Conservation (phyloP, 179 eudicot species). For the Patellifolia procumbens region DNA sequence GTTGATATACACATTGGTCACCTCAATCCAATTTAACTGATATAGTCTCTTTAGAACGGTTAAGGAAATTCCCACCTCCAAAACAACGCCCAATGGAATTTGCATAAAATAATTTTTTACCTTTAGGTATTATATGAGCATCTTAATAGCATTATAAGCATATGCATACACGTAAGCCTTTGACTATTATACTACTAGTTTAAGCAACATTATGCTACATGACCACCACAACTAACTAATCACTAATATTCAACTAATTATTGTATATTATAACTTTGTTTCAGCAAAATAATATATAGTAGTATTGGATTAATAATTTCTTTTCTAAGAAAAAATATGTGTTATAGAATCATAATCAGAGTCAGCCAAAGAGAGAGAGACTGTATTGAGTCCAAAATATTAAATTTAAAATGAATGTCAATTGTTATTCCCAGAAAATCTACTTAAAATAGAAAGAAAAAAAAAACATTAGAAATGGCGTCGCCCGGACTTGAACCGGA, state of each 20-base stretch:
- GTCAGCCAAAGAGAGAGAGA: not conserved
- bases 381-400: not conserved
- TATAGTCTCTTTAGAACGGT: too few relatives aligned
- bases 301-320: not conserved
- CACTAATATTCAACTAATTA: not conserved
- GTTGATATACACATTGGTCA: too few relatives aligned
- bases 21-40: too few relatives aligned
- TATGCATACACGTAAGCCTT: not conserved
- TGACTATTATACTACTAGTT: not conserved
- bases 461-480: not conserved
- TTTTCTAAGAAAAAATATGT: not conserved
- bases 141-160: not conserved
- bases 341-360: not conserved
- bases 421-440: too few relatives aligned
- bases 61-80: too few relatives aligned
- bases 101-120: too few relatives aligned
- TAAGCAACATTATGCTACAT: not conserved
- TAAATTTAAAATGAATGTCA: not conserved
- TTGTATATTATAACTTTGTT: not conserved
- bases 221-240: slow-evolving; percentile 2
- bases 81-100: too few relatives aligned
- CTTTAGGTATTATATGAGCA: not conserved
- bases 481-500: slow-evolving; percentile 12
- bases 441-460: not conserved
- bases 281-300: not conserved